Evolutionary conservation across 805 yeast genomes (phyloP), one percentile per base, ranked within the genome.

Genomic region (Ogataea salicorniae): DNA sequence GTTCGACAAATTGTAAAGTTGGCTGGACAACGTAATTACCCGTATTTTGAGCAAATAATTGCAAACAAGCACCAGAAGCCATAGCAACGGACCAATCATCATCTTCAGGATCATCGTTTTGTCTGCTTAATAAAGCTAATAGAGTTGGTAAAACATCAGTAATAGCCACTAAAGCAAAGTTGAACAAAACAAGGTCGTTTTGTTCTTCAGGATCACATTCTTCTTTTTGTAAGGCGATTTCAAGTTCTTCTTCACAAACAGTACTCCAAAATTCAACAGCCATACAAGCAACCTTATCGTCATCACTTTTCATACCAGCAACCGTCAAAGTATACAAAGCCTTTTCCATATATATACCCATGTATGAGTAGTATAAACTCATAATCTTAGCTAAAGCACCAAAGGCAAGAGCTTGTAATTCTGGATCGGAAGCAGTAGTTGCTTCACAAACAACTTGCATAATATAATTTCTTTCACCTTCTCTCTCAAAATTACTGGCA

Each of bases 391-490:
- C 94, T 49, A 94, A 76, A 60, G 97, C 95, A 50, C 97, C 98
- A 69, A 90, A 94, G 0, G 97, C 96, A 34, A 95, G 84, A 8
- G 95, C 92, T 70, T 91, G 96, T 53, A 94, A 74, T 58, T 87
- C 95, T 40, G 75, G 70, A 61, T 84, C 86, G 34, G 79, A 77
- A 20, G 95, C 87, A 67, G 92, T 97, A n/a, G 99, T 91, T 16
- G 97, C 96, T 70, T 94, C 98, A 71, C 99, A 94, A 15, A 94
- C 97, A 39, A 94, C 97, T 73, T 90, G 97, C 99, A 94, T 94
- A 66, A 94, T 87, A 69, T 86, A 90, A 66, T 94, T 91, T 63
- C 99, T 81, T 74, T 94, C 99, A 51, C 94, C 95, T 63, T 92
- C 98, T 50, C 86, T 79, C 58, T 83, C 90, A 74, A 94, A 94